Evolutionary conservation across 352 stramenopile species (phyloP).

Genomic region (Bremia lactucae): DNA sequence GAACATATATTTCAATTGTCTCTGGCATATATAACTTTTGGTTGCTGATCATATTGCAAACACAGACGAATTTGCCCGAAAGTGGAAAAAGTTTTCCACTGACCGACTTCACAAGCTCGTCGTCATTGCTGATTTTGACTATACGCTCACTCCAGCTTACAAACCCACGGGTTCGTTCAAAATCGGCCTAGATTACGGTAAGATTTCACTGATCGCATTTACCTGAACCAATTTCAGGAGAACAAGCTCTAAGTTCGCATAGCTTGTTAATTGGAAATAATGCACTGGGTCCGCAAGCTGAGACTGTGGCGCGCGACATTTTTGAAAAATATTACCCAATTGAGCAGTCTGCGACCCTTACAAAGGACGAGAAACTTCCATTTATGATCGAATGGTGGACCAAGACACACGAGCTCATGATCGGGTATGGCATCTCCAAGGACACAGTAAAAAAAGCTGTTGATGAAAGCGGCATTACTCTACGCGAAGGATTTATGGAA

Average conservation of each 20-base stretch:
- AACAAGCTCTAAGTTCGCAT: constrained; percentile 44
- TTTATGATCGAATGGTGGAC: constrained; percentile 72
- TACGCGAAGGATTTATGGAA: constrained; percentile 49
- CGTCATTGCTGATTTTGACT: constrained; percentile 79
- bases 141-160: constrained; percentile 64
- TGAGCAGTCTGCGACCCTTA: constrained; percentile 52
- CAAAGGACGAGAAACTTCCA: constrained; percentile 61
- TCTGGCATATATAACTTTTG: constrained; percentile 1
- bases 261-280: constrained; percentile 38
- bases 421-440: constrained; percentile 45
- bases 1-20: no score
- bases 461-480: constrained; percentile 32
- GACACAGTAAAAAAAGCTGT: constrained; percentile 37
- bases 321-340: constrained; percentile 77
- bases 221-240: constrained; percentile 10
- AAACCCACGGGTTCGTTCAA: constrained; percentile 26
- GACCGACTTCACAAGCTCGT: constrained; percentile 59
- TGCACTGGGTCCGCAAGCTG: constrained; percentile 23
- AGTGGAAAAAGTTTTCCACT: constrained; percentile 66
- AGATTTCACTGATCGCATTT: background rate
- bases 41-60: background rate
- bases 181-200: background rate
- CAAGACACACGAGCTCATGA: constrained; percentile 36
- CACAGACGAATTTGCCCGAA: constrained; percentile 52
- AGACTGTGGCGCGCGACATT: constrained; percentile 25